Conservation (phyloP, 768 basidiomycete genomes). For the Phaffia australis region DNA sequence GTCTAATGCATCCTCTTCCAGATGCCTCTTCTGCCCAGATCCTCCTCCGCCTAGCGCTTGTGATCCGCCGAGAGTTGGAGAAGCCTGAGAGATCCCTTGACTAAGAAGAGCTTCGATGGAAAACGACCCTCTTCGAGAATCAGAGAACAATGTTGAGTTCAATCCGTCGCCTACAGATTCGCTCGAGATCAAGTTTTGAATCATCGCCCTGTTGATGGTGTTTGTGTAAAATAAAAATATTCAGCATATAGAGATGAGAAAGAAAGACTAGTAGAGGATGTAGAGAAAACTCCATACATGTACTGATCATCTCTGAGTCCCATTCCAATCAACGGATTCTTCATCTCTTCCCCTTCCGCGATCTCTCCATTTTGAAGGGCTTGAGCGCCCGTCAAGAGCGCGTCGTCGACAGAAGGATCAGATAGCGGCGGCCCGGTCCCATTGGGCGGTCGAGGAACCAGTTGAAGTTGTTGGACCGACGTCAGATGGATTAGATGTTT, state of each 20-base stretch:
- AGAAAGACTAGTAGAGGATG: background rate
- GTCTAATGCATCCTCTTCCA: background rate
- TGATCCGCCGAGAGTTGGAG: background rate
- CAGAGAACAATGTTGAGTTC: slow-evolving; percentile 7
- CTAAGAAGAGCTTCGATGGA: background rate
- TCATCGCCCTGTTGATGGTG: background rate
- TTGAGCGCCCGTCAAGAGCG: slow-evolving; percentile 21
- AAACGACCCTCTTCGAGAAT: background rate
- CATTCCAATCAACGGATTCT: slow-evolving; percentile 78
- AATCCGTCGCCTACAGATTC: background rate
- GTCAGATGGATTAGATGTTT: slow-evolving; percentile 21
- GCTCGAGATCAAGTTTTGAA: background rate
- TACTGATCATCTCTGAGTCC: slow-evolving; percentile 85
- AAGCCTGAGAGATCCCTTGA: background rate
- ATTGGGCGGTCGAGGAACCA: slow-evolving; percentile 36
- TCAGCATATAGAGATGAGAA: no score
- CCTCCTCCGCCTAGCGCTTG: background rate
- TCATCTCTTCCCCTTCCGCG: slow-evolving; percentile 8
- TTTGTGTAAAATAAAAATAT: no score
- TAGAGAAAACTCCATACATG: slow-evolving; percentile 21
- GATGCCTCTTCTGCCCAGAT: no score
- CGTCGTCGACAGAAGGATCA: slow-evolving; percentile 25
- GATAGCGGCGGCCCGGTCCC: slow-evolving; percentile 9
- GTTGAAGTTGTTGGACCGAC: slow-evolving; percentile 47
- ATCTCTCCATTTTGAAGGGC: slow-evolving; percentile 8